Base-by-base conservation (phyloP, 1,284 basidiomycete species). In the Ceratobasidium sp. region DNA sequence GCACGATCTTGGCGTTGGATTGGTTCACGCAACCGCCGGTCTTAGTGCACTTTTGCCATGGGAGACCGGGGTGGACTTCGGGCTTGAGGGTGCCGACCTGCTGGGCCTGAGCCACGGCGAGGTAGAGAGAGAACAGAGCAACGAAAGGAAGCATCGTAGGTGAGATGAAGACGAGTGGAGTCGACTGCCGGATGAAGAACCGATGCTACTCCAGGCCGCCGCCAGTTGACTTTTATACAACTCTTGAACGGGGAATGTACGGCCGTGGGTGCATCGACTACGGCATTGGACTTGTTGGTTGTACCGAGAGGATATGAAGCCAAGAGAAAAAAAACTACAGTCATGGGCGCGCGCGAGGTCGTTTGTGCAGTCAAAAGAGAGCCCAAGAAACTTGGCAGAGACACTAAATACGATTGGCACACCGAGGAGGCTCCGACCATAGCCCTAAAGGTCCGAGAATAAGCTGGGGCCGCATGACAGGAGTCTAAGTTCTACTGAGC, bases 31-130 rank as follows among this genome's bases (percentile, higher is more conserved):
- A 72, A 40, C 64, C 70, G 58, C 71, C 71, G 12, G 70, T 20
- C 38, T 52, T 70, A 56, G 70, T 72, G 50, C 71, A 72, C 42
- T 68, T 68, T 40, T 47, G 64, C 70, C 70, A 71, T 27, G 70
- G 42, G 35, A 72, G 45, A 20, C 43, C 25, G 34, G 71, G 71
- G 55, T 72, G 70, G 67, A 22, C 34, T 38, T 72, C 71, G 40
- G 71, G 40, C 25, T 55, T 71, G 50, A 53, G 47, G 49, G 70
- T 71, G 52, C 71, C 71, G 56, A 71, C 60, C 47, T 72, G 70
- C 32, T 72, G 71, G 32, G 56, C 71, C 31, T 40, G 42, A 25
- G 56, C 64, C 32, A 47, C 57, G 53, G 65, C 62, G 57, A 71
- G 29, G 53, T 72, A 71, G 45, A 70, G 47, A 29, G 71, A 54